Evolutionary conservation across 129 eudicot genomes (phyloP), one percentile per base, ranked within the genome.

Genomic region (carrot (Daucus carota)): DNA sequence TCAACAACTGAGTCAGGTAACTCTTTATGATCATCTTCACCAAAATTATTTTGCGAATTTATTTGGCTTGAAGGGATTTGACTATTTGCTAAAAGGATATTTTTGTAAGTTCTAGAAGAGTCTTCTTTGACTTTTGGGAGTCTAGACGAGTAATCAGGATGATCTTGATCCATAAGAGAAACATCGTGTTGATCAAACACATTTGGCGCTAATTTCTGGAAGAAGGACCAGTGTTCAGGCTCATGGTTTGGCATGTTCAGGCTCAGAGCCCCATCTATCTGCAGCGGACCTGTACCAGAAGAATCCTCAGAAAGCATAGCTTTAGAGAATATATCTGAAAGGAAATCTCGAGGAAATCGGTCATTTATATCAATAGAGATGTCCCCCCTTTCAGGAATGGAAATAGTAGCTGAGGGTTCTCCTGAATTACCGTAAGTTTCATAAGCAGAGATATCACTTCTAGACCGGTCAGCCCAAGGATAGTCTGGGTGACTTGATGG

Each of bases 161-260:
- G 96, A 76, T 88, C 90, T 74, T 90, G 97, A 69, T 93, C 97
- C 71, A 93, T 93, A 76, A 88, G 90, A 84, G 96, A 93, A 82
- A 87, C 85, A 79, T 87, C 97, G 76, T 86, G 90, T 38, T 84
- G 82, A n/a, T 81, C 74, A 82, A 87, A 90, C 74, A 88, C 98
- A n/a, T 90, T 82, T 67, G 89, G 78, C 12, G 96, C 98, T 81
- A 93, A 77, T 75, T 92, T 90, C 82, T 93, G 92, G 82, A 93
- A 93, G 82, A 80, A 93, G 2, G 98, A 93, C 98, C 98, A 93
- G 76, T 81, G 88, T 75, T 93, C 89, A 48, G 97, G 97, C 67
- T 93, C 97, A 81, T 88, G 96, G 74, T 90, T 93, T 73, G 87
- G 87, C 78, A 93, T 81, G 85, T 90, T 93, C 83, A 93, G 62